Evolutionary conservation across 805 yeast species (phyloP), one percentile per base, ranked within the genome.

Genomic region (Yamadazyma akitaensis): DNA sequence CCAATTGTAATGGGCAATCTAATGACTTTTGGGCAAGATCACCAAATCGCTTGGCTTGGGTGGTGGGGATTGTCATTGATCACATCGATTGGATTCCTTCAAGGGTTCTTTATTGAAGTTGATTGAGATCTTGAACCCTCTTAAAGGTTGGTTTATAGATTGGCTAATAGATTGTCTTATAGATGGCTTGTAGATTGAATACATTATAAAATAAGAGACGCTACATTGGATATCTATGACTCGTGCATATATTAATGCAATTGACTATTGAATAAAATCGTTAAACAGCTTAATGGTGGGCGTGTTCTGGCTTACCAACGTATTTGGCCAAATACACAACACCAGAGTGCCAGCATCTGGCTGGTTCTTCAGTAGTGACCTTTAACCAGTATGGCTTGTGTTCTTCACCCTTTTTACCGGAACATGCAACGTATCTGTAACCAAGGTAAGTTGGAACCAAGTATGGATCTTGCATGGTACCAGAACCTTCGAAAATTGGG

Each of bases 291-390:
- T 53, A 65, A 57, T 76, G 79, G 67, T 80, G 83, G 65, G 75
- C 78, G 64, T 79, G 83, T 61, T 72, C 79, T 57, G 84, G 85
- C 57, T 82, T 85, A 71, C 97, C 97, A 61, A 91, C 79, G 74
- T 84, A 85, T 73, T 90, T 87, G 61, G 91, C 73, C 63, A 87
- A 82, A 79, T 86, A 92, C 57, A 90, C 96, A 59, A 91, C 85
- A 72, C 99, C 99, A 72, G 98, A 92, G 72, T 94, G 97, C 96
- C 97, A 88, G 76, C 97, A 94, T 83, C 99, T 89, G 58, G 87
- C 87, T 51, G 85, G 85, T 71, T 88, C 76, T 42, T 80, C 87
- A 55, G 77, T 80, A 57, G 90, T 85, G 61, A 95, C 95, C 72
- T 82, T 84, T 76, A 91, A 80, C 97, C 97, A 92, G 84, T 83